These are phyloP conservation scores for Wickerhamiella sergipiensis DNA, from an alignment of 805 yeast genomes.

Conservation along the genomic window DNA sequence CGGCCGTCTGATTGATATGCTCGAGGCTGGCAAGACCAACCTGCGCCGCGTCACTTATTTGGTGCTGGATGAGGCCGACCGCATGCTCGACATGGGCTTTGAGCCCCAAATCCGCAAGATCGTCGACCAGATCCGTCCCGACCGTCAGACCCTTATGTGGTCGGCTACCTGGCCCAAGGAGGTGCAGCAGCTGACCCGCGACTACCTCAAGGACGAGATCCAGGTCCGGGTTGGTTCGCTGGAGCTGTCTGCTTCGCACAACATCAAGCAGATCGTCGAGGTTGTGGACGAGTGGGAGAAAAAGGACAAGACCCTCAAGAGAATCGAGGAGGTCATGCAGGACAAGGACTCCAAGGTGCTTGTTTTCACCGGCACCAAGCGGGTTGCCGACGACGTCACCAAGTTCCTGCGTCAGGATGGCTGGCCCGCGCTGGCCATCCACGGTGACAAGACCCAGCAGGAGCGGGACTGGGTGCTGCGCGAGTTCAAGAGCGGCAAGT, in stretches of 20 bases:
- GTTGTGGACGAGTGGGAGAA: conserved; percentile 86
- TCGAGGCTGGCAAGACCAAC: conserved; percentile 89
- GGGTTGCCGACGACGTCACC: conserved; percentile 94
- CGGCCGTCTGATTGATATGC: conserved; percentile 96
- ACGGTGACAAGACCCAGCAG: conserved; percentile 94
- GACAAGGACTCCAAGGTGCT: conserved; percentile 59
- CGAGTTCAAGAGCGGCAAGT: conserved; percentile 84
- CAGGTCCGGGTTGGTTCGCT: conserved; percentile 95
- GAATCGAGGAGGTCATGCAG: conserved; percentile 67
- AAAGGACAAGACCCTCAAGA: conserved; percentile 77
- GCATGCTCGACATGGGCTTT: conserved; percentile 99
- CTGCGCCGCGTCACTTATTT: conserved; percentile 91
- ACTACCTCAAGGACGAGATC: conserved; percentile 81
- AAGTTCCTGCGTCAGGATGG: conserved; percentile 87
- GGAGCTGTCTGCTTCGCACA: conserved; percentile 93
- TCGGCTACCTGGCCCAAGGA: conserved; percentile 99
- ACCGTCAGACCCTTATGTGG: conserved; percentile 99
- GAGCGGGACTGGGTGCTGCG: conserved; percentile 98
- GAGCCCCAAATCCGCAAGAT: conserved; percentile 99
- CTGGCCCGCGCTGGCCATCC: conserved; percentile 97
- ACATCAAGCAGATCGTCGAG: conserved; percentile 85
- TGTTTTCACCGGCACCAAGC: conserved; percentile 91
- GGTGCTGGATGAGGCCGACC: conserved; percentile 97
- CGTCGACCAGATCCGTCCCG: conserved; percentile 96
- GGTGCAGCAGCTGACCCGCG: conserved; percentile 84